phyloP scores from a whole-genome alignment of 441 rosid genomes.

The Populus hybrid region DNA sequence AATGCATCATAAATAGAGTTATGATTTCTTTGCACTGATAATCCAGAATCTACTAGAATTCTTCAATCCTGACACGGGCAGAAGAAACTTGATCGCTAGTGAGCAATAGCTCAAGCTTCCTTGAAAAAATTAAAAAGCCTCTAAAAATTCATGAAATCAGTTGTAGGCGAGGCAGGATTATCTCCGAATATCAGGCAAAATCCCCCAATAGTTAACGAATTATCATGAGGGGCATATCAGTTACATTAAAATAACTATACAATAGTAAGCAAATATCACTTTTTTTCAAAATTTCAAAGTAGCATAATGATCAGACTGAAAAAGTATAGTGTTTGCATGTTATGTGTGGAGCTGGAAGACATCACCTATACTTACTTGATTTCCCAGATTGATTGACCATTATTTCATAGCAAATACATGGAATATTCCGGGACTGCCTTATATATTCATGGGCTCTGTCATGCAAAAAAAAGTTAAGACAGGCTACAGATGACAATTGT shows the following conservation, averaged over 20 bases:
- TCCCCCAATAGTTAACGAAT: not conserved
- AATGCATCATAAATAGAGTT: conserved; percentile 15
- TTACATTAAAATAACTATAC: not conserved
- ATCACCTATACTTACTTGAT: conserved; percentile 52
- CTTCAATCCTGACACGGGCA: not conserved
- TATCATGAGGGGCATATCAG: not conserved
- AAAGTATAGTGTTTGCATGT: not conserved
- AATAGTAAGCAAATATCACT: not conserved
- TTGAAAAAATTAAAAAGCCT: too few relatives aligned
- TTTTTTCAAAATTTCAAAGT: not conserved
- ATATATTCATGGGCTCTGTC: conserved; percentile 84
- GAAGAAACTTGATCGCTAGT: not conserved
- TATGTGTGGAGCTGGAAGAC: not conserved
- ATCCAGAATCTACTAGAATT: conserved; percentile 6
- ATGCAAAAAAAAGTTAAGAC: conserved; percentile 24
- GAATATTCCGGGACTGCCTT: conserved; percentile 47
- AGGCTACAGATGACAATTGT: conserved; percentile 9
- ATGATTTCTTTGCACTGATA: conserved; percentile 10
- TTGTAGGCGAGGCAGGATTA: not conserved
- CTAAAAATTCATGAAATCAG: not conserved
- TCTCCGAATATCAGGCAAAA: not conserved
- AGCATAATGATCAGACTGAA: not conserved
- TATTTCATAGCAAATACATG: conserved; percentile 69
- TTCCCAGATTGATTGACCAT: conserved; percentile 79
- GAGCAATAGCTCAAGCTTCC: not conserved